Percentiles rank a stretch among this genome's conserved stretches.
Evolutionary conservation across 768 basidiomycete genomes (phyloP).

Genomic region (Lentinus brumalis): DNA sequence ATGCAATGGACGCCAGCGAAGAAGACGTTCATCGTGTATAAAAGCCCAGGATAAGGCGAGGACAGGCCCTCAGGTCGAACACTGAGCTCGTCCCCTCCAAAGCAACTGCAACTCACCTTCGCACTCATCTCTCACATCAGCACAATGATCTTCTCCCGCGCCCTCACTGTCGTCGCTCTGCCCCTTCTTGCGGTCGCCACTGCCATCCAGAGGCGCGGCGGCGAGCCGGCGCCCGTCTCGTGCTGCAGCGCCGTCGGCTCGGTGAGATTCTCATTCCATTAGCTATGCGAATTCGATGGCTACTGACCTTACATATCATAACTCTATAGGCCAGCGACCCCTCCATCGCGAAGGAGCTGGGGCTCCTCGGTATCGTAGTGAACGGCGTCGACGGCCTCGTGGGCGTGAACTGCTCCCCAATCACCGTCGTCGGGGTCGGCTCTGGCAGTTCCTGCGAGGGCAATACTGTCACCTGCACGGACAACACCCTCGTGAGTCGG

Average conservation of each 20-base stretch:
- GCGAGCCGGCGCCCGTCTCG: no score
- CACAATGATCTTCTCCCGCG: not conserved
- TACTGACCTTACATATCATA: no score
- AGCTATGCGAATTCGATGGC: no score
- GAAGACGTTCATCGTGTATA: not conserved
- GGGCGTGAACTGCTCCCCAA: slow-evolving; percentile 25
- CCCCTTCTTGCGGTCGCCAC: slow-evolving; percentile 1
- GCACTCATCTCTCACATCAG: not conserved
- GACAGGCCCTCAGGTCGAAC: not conserved
- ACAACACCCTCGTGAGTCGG: not conserved
- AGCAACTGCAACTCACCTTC: not conserved
- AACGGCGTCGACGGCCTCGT: slow-evolving; percentile 16
- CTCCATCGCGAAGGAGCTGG: slow-evolving; percentile 2
- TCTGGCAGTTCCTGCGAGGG: slow-evolving; percentile 8
- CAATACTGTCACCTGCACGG: slow-evolving; percentile 20
- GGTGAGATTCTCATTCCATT: no score
- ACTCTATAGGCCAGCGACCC: not conserved
- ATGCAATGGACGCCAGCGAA: no score
- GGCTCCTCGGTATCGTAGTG: slow-evolving; percentile 23
- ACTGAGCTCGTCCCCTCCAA: not conserved
- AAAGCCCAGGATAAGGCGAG: not conserved
- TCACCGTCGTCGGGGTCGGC: slow-evolving; percentile 18
- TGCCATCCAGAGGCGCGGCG: not conserved
- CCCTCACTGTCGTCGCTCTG: not conserved
- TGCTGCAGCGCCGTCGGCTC: not conserved